phyloP scores from a whole-genome alignment of 768 basidiomycete species.

The Trametes sanguinea region DNA sequence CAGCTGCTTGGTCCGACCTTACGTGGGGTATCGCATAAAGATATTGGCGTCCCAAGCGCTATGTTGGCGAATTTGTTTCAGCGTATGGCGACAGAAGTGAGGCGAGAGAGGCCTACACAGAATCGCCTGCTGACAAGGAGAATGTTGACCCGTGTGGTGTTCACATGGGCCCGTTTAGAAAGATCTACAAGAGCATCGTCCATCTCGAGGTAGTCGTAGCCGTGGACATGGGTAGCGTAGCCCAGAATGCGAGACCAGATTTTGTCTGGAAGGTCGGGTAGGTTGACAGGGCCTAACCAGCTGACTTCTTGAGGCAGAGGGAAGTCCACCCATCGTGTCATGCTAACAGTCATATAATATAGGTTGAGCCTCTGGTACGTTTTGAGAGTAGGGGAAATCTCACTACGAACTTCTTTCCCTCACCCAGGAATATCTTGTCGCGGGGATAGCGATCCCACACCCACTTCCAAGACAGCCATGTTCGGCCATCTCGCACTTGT shows the following conservation, averaged over 20 bases:
- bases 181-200: not conserved
- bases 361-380: not conserved
- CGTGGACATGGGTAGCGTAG: not conserved
- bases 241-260: constrained; percentile 6
- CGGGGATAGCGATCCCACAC: not conserved
- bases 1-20: not conserved
- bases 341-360: not conserved
- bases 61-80: not conserved
- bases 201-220: not conserved
- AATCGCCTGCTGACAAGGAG: constrained; percentile 4
- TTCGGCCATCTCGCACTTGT: constrained; percentile 4
- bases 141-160: not conserved
- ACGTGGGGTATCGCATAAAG: not conserved
- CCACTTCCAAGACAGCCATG: not conserved
- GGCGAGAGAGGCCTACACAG: not conserved
- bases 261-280: not conserved
- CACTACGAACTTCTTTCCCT: constrained; percentile 1
- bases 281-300: not conserved
- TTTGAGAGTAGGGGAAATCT: not conserved
- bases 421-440: not conserved
- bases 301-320: not conserved
- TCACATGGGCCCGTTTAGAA: not conserved
- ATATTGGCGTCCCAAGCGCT: not conserved
- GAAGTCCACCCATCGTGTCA: not conserved
- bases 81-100: not conserved